Conservation (phyloP, 2,329 filamentous ascomycete genomes). For the Beauveria scarabaeidicola region DNA sequence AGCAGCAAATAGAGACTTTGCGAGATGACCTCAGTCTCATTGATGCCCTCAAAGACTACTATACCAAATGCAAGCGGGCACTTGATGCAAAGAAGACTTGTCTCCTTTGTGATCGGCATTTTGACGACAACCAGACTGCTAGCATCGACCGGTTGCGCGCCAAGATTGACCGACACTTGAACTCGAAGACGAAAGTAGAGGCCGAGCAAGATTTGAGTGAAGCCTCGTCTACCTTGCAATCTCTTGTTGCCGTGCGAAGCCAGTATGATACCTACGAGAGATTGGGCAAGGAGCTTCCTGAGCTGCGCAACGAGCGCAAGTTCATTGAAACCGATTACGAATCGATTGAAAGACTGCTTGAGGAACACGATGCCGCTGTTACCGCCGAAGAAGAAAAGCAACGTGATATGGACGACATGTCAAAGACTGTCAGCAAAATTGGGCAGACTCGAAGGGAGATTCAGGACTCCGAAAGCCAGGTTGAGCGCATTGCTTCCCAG, state of each 20-base stretch:
- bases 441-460: slow-evolving; percentile 65
- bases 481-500: slow-evolving; percentile 65
- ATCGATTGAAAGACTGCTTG: slow-evolving; percentile 50
- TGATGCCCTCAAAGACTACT: slow-evolving; percentile 63
- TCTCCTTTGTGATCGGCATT: slow-evolving; percentile 63
- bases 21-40: slow-evolving; percentile 62
- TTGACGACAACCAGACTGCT: slow-evolving; percentile 51
- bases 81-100: slow-evolving; percentile 65
- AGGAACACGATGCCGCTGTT: slow-evolving; percentile 60
- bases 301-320: slow-evolving; percentile 54
- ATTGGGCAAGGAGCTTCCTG: slow-evolving; percentile 62
- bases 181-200: slow-evolving; percentile 54
- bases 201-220: slow-evolving; percentile 53
- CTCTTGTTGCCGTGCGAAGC: slow-evolving; percentile 53
- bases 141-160: slow-evolving; percentile 53
- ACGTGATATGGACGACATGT: slow-evolving; percentile 66
- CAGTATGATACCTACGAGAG: slow-evolving; percentile 69
- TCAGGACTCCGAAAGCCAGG: slow-evolving; percentile 59
- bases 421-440: slow-evolving; percentile 69
- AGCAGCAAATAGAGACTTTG: slow-evolving; percentile 50
- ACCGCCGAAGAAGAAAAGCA: slow-evolving; percentile 55
- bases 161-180: slow-evolving; percentile 56
- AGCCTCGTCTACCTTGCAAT: slow-evolving; percentile 41
- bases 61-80: slow-evolving; percentile 55
- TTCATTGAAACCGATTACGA: slow-evolving; percentile 55